phyloP scores from a whole-genome alignment of 345 rosid genomes.

The Citrus maxima region DNA sequence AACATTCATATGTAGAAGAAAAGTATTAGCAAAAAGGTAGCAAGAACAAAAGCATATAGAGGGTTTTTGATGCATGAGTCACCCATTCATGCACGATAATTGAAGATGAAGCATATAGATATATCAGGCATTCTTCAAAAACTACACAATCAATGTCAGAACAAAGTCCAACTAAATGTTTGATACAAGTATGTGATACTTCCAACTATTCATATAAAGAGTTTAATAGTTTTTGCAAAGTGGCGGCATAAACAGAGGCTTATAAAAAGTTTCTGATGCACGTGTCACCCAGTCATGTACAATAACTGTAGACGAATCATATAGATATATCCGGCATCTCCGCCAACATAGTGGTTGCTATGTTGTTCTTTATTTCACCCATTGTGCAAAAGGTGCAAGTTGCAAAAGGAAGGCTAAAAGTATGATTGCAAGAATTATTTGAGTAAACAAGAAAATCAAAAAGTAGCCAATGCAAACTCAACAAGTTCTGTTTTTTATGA shows the following conservation, averaged over 20 bases:
- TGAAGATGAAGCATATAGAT: not conserved
- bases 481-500: not conserved
- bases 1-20: too few relatives aligned
- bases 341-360: not conserved
- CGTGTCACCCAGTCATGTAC: not conserved
- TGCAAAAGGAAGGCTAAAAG: not conserved
- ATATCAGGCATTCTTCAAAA: conserved; percentile 34
- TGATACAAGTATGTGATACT: not conserved
- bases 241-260: not conserved
- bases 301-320: not conserved
- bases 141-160: conserved; percentile 20
- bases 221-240: not conserved
- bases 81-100: not conserved
- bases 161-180: not conserved
- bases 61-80: not conserved
- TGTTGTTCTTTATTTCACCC: not conserved
- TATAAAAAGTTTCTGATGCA: not conserved
- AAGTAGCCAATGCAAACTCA: not conserved
- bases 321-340: not conserved
- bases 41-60: not conserved
- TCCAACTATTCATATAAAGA: not conserved
- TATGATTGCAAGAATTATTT: not conserved
- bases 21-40: not conserved
- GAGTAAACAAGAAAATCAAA: not conserved
- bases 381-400: not conserved